Evolutionary conservation across 2,329 filamentous ascomycete genomes (phyloP).

Genomic region (Calycina herbarum): DNA sequence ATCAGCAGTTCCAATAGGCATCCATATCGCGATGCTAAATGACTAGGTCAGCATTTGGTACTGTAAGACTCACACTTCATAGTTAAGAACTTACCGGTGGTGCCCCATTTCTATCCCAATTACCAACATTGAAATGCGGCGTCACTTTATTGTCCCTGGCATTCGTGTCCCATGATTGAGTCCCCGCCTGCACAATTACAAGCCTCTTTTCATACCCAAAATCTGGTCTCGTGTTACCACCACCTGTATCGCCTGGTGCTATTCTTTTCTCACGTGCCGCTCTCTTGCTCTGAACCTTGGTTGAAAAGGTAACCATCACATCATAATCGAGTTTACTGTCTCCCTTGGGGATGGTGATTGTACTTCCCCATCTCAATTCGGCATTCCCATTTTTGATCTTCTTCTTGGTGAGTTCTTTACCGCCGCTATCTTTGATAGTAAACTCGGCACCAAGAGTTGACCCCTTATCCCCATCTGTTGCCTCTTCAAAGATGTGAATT

Average conservation of each 20-base stretch:
- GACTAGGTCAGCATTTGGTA: too few species aligned
- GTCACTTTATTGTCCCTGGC: not conserved
- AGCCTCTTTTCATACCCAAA: not conserved
- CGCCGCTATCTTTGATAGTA: too few species aligned
- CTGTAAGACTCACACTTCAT: too few species aligned
- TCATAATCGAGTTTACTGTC: not conserved
- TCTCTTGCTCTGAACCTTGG: not conserved
- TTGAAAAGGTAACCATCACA: not conserved
- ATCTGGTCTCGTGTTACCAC: not conserved
- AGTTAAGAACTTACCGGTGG: not conserved
- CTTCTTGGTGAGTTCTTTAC: too few species aligned
- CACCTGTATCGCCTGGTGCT: not conserved
- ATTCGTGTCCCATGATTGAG: not conserved
- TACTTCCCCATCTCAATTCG: not conserved
- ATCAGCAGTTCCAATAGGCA: not conserved
- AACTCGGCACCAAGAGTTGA: too few species aligned
- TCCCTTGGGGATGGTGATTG: not conserved
- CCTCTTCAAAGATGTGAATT: not conserved
- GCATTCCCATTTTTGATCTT: not conserved
- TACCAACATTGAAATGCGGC: not conserved
- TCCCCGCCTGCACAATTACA: not conserved
- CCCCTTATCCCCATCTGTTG: not conserved
- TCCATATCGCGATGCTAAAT: not conserved
- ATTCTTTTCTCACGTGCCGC: not conserved
- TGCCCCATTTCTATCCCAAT: not conserved